Evolutionary conservation across 1,139 yeast genomes (phyloP).

Genomic region (Debaryomyces sp.): DNA sequence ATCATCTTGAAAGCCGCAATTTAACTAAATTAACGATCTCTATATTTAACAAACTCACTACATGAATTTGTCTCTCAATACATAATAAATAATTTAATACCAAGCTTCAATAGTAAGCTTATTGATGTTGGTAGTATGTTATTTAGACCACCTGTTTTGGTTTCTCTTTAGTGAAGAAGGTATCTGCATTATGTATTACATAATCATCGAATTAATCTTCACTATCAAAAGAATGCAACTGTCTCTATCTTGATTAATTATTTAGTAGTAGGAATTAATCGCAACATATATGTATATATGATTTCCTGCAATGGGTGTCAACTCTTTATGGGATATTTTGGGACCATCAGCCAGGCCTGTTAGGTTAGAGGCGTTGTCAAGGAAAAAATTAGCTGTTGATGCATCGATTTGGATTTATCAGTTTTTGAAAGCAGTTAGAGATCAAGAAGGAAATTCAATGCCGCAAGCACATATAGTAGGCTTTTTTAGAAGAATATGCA

Average conservation of each 20-base stretch:
- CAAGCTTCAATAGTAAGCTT: not conserved
- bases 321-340: slow-evolving; percentile 89
- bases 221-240: not conserved
- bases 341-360: slow-evolving; percentile 94
- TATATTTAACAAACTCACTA: not conserved
- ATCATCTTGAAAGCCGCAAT: slow-evolving; percentile 4
- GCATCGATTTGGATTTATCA: slow-evolving; percentile 99
- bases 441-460: slow-evolving; percentile 76
- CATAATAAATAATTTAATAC: not conserved
- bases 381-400: slow-evolving; percentile 87
- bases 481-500: slow-evolving; percentile 91
- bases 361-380: slow-evolving; percentile 75
- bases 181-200: not conserved
- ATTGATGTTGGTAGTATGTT: not conserved
- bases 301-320: slow-evolving; percentile 79
- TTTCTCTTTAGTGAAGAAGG: not conserved
- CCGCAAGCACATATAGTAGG: slow-evolving; percentile 89
- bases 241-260: not conserved
- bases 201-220: not conserved
- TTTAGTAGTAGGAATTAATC: not conserved
- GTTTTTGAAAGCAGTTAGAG: slow-evolving; percentile 92
- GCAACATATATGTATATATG: not conserved
- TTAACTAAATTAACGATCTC: not conserved
- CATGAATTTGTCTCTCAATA: not conserved
- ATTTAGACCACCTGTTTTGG: not conserved